phyloP scores from a whole-genome alignment of 257 asterid species.

The Verbena officinalis region DNA sequence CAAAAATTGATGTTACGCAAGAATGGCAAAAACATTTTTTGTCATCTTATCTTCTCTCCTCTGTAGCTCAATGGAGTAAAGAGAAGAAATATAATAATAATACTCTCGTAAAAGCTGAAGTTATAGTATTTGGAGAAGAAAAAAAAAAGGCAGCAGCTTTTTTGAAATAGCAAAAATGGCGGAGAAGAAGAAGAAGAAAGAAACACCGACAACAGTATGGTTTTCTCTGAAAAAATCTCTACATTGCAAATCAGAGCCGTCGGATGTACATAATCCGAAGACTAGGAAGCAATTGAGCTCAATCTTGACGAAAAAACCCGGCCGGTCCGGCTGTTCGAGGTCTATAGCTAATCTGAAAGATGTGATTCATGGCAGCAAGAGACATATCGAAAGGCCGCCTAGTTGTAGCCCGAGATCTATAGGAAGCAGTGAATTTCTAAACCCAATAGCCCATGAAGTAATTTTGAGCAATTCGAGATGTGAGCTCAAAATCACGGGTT shows the following conservation, averaged over 20 bases:
- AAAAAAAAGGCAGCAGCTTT: too few relatives aligned
- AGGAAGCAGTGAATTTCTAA: constrained; percentile 65
- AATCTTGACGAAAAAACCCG: constrained; percentile 45
- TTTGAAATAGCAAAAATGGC: constrained; percentile 40
- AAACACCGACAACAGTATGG: constrained; percentile 48
- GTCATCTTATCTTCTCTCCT: constrained; percentile 33
- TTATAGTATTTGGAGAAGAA: too few relatives aligned
- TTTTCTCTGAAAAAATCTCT: constrained; percentile 59
- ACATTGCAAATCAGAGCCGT: constrained; percentile 64
- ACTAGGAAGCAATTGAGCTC: constrained; percentile 35
- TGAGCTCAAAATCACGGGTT: constrained; percentile 63
- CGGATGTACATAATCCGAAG: constrained; percentile 66
- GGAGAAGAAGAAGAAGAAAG: constrained; percentile 45
- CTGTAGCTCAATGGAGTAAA: not conserved
- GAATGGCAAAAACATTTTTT: not conserved
- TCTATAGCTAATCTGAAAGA: constrained; percentile 70
- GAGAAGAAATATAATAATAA: not conserved
- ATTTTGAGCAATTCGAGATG: constrained; percentile 52
- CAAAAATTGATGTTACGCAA: constrained; percentile 20
- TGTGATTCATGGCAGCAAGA: constrained; percentile 71
- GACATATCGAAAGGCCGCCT: constrained; percentile 56
- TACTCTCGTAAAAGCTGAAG: too few relatives aligned
- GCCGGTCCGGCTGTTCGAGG: constrained; percentile 79
- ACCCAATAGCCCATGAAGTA: constrained; percentile 67
- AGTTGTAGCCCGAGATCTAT: constrained; percentile 81